Evolutionary conservation across 441 rosid genomes (phyloP).

Genomic region (Bruguiera hainesii): DNA sequence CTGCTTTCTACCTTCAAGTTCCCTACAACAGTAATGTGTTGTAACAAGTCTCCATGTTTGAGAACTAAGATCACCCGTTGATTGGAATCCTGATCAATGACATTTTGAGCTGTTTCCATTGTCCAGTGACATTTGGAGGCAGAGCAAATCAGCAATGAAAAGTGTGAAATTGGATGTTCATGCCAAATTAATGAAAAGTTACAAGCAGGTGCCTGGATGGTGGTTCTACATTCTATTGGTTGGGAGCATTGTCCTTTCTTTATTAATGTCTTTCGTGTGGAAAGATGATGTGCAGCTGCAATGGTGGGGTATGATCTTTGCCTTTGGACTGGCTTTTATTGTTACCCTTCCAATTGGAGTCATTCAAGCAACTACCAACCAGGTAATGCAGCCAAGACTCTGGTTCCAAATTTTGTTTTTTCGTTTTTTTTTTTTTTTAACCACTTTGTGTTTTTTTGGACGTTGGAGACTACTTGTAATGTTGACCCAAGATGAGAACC

Average conservation of each 20-base stretch:
- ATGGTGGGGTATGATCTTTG: slow-evolving; percentile 98
- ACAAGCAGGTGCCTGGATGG: slow-evolving; percentile 90
- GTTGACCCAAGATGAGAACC: background rate
- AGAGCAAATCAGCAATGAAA: slow-evolving; percentile 75
- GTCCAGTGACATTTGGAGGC: slow-evolving; percentile 73
- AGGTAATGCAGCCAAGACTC: slow-evolving; percentile 37
- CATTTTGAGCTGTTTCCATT: slow-evolving; percentile 23
- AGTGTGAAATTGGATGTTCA: slow-evolving; percentile 73
- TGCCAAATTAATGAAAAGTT: slow-evolving; percentile 63
- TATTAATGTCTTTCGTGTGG: slow-evolving; percentile 81
- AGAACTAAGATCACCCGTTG: background rate
- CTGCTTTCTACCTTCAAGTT: slow-evolving; percentile 23
- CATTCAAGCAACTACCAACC: slow-evolving; percentile 99
- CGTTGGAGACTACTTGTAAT: background rate
- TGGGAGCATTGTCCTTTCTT: slow-evolving; percentile 60
- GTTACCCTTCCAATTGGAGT: slow-evolving; percentile 99
- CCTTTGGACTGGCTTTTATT: slow-evolving; percentile 75
- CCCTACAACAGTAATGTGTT: slow-evolving; percentile 30
- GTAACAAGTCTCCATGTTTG: background rate
- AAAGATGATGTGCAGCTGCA: slow-evolving; percentile 74
- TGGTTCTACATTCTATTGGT: slow-evolving; percentile 65
- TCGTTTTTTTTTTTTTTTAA: background rate
- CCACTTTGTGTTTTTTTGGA: background rate
- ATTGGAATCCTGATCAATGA: background rate
- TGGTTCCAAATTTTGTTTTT: background rate